These are phyloP conservation scores for Ascocoryne sarcoides DNA, from an alignment of 2,329 filamentous ascomycete species.

Conservation along the genomic window DNA sequence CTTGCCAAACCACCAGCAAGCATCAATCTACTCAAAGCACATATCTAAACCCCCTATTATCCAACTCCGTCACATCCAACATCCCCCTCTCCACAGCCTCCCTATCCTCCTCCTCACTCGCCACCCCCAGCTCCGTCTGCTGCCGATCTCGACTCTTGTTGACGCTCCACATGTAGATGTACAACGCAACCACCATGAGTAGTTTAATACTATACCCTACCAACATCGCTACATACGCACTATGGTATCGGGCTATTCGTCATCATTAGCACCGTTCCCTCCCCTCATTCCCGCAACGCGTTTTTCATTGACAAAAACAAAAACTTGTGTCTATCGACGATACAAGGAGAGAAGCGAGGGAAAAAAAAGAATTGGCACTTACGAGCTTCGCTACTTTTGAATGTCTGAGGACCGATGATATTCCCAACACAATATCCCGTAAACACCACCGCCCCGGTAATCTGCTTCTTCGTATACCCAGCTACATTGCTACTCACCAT, in stretches of 20 bases:
- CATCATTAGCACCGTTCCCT: conserved; percentile 10
- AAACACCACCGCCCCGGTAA: conserved; percentile 42
- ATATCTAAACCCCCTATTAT: conserved; percentile 46
- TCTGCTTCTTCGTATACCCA: conserved; percentile 46
- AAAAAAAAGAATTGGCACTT: conserved; percentile 7
- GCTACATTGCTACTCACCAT: conserved; percentile 45
- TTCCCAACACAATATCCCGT: conserved; percentile 46
- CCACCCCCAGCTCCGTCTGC: conserved; percentile 22
- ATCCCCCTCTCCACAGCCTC: conserved; percentile 46
- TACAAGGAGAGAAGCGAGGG: neutral
- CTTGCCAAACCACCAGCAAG: no score
- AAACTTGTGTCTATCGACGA: no score
- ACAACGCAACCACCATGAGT: conserved; percentile 39
- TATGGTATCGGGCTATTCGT: conserved; percentile 27
- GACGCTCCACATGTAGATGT: conserved; percentile 44
- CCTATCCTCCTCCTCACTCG: conserved; percentile 35
- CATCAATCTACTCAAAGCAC: no score
- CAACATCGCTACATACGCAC: conserved; percentile 36
- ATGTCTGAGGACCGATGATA: conserved; percentile 38
- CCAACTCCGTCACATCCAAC: conserved; percentile 46
- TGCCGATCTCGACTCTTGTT: conserved; percentile 46
- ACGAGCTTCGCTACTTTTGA: conserved; percentile 22
- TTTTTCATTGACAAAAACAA: neutral
- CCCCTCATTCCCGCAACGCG: no score
- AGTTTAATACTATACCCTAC: conserved; percentile 47